Evolutionary conservation across 495 filamentous ascomycete genomes (phyloP), one percentile per base, ranked within the genome.

Genomic region (Glutinoglossum americanum): DNA sequence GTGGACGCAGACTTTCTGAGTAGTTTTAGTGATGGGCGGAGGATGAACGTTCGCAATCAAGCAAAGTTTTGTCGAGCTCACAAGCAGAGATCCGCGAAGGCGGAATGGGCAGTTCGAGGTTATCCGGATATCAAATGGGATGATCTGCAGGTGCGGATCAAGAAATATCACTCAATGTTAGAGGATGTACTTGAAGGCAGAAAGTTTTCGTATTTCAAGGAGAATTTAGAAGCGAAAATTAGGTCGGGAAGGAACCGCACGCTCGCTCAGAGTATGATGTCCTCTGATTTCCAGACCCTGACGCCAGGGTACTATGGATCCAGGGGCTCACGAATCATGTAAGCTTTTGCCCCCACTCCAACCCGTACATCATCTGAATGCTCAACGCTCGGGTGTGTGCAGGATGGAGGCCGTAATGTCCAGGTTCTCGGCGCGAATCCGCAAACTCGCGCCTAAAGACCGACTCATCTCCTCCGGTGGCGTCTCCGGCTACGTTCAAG

Each of bases 251-350:
- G 78, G 60, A 79, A 80, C 58, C 78, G 78, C 58, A 80, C 77
- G 21, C 68, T 82, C 51, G 68, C 76, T 37, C 74, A 80, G 60
- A 77, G 71, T 2, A 45, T 74, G 26, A 60, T 64, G 61, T 51
- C 60, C 48, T 65, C 64, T 27, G 66, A 72, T 56, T 37, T 60
- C 55, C 33, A 45, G 64, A 39, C 60, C 53, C 72, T 77, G 47
- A 77, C 70, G 3, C 80, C 81, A 28, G 92, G 92, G 0, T 98
- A 97, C 65, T 98, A 96, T 66, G 92, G 92, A 0, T 76, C 82
- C 1, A 75, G 83, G 55, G 92, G 92, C 0, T 72, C 85, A 21
- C 74, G 75, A 25, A 76, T 76, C 56, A 76, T 86, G 78, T 82
- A 69, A 57, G 73, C 58, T 23, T 51, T 49, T 37, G 27, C 45